Evolutionary conservation across 768 basidiomycete genomes (phyloP).

Genomic region (Phaffia tasmanica): DNA sequence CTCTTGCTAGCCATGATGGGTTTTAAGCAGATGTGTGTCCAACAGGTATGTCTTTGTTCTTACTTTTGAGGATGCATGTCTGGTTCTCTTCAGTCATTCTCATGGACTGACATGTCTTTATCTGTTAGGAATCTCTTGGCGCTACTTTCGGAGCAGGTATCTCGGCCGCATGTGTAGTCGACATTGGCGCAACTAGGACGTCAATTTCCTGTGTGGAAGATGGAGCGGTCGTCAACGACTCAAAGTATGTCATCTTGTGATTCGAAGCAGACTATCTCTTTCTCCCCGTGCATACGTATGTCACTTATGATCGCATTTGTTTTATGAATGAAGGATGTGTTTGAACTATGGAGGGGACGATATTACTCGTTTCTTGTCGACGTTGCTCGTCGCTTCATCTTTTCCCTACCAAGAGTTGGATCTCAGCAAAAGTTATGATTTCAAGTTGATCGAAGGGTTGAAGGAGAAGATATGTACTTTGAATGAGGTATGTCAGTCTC

Average conservation of each 20-base stretch:
- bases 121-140: slow-evolving; percentile 70
- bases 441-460: slow-evolving; percentile 82
- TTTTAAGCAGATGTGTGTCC: slow-evolving; percentile 83
- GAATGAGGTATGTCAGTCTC: slow-evolving; percentile 54
- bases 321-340: not conserved
- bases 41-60: slow-evolving; percentile 52
- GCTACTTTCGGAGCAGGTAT: slow-evolving; percentile 93
- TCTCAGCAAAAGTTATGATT: slow-evolving; percentile 66
- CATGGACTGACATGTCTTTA: not conserved
- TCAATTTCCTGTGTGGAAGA: slow-evolving; percentile 91
- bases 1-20: slow-evolving; percentile 65
- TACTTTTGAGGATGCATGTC: not conserved
- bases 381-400: slow-evolving; percentile 62
- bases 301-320: slow-evolving; percentile 15
- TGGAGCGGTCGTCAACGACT: slow-evolving; percentile 74
- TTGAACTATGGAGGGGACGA: slow-evolving; percentile 77
- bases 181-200: slow-evolving; percentile 75
- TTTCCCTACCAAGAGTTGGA: slow-evolving; percentile 84
- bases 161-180: slow-evolving; percentile 87
- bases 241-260: slow-evolving; percentile 48
- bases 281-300: not conserved
- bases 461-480: slow-evolving; percentile 76
- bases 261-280: not conserved
- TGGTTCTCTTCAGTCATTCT: not conserved
- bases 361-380: slow-evolving; percentile 77